Evolutionary conservation across 768 basidiomycete genomes (phyloP).

Genomic region (Boletus rubroflammeus): DNA sequence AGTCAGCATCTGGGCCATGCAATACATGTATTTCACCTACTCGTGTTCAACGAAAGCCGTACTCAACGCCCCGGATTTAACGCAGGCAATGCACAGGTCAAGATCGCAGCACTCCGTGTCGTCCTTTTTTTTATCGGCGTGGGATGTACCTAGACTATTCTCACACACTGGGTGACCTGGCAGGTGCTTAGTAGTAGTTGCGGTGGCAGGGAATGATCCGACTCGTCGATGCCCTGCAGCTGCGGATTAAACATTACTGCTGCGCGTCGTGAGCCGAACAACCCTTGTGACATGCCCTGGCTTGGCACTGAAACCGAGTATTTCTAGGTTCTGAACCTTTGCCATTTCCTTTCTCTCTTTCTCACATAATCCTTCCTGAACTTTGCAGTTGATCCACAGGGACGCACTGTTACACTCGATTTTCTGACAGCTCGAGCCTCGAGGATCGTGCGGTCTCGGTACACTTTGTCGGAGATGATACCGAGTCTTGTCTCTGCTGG

Average conservation of each 20-base stretch:
- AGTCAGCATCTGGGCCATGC: too few species aligned
- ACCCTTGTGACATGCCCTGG: neutral
- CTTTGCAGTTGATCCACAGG: neutral
- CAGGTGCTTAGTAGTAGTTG: too few species aligned
- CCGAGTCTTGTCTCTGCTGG: conserved; percentile 6
- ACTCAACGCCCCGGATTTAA: neutral
- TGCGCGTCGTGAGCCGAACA: neutral
- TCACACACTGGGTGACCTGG: too few species aligned
- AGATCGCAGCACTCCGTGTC: neutral
- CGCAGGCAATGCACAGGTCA: too few species aligned
- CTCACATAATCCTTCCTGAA: neutral
- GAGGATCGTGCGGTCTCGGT: neutral
- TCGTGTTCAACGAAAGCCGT: too few species aligned
- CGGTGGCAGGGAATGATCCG: neutral
- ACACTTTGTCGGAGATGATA: conserved; percentile 11
- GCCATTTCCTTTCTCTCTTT: neutral
- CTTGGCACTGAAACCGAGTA: neutral
- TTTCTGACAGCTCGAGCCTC: neutral
- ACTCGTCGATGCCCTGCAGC: neutral
- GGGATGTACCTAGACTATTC: neutral
- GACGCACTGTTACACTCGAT: neutral
- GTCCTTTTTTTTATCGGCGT: neutral
- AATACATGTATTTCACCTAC: neutral
- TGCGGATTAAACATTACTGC: neutral
- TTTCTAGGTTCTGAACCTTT: conserved; percentile 1